Evolutionary conservation across 495 filamentous ascomycete genomes (phyloP).

Genomic region (Podospora australis): DNA sequence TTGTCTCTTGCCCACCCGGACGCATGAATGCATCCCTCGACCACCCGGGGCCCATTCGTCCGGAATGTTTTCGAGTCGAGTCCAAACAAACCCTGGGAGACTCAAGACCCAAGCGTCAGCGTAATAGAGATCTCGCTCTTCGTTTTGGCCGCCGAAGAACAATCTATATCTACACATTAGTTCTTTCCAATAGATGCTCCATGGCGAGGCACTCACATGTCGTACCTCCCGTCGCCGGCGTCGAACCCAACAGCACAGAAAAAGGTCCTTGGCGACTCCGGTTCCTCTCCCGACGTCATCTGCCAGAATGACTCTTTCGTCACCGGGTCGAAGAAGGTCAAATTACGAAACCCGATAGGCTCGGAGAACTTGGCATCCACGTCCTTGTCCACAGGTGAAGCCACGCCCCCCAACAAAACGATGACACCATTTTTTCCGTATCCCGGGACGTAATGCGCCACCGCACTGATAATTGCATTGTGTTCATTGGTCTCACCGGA

Average conservation of each 20-base stretch:
- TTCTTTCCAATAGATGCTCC: no score
- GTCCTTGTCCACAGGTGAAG: background rate
- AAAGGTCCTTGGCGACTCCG: background rate
- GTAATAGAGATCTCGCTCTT: background rate
- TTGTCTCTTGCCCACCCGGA: background rate
- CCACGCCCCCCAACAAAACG: background rate
- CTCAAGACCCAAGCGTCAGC: background rate
- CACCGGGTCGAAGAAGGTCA: conserved; percentile 1
- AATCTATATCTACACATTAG: background rate
- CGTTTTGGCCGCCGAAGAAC: background rate
- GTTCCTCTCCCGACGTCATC: background rate
- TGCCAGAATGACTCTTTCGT: conserved; percentile 1
- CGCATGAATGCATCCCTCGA: background rate
- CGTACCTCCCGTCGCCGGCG: background rate
- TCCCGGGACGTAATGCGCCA: background rate
- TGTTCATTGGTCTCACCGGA: no score
- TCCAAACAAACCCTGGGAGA: conserved; percentile 2
- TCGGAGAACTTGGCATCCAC: background rate
- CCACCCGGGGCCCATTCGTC: background rate
- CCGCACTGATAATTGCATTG: background rate
- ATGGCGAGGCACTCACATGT: background rate
- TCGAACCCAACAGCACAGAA: background rate
- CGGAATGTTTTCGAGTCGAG: background rate
- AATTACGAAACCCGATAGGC: background rate
- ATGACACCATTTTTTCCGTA: background rate